Conservation (phyloP, 1,284 basidiomycete genomes). For the Pterulicium gracile region DNA sequence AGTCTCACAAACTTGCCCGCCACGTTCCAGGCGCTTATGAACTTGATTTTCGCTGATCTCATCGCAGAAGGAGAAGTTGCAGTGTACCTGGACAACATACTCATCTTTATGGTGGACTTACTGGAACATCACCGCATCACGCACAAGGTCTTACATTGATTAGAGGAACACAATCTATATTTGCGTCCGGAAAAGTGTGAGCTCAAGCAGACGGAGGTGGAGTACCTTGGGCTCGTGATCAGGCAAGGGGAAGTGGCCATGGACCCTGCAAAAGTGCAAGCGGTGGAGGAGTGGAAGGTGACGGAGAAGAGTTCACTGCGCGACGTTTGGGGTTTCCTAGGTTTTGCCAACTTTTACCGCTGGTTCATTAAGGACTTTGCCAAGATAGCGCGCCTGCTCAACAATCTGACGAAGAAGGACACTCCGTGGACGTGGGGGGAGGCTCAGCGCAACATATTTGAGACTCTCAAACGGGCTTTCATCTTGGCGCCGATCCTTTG, state of each 20-base stretch:
- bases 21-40: slow-evolving; percentile 15
- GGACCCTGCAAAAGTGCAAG: too few relatives aligned
- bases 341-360: slow-evolving; percentile 18
- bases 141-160: slow-evolving; percentile 18
- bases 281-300: too few relatives aligned
- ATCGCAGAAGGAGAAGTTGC: too few relatives aligned
- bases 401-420: slow-evolving; percentile 11
- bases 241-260: too few relatives aligned
- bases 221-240: slow-evolving; percentile 33
- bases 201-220: slow-evolving; percentile 19
- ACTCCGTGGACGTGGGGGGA: slow-evolving; percentile 4
- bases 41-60: slow-evolving; percentile 10
- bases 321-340: slow-evolving; percentile 29
- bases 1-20: slow-evolving; percentile 21
- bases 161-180: slow-evolving; percentile 17
- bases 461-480: background rate
- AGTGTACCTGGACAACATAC: too few relatives aligned
- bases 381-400: too few relatives aligned
- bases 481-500: too few relatives aligned
- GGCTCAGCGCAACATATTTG: too few relatives aligned
- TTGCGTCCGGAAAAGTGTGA: slow-evolving; percentile 26
- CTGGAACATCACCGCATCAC: slow-evolving; percentile 15
- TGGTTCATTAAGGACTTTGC: too few relatives aligned
- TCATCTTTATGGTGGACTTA: too few relatives aligned
- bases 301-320: too few relatives aligned